phyloP scores from a whole-genome alignment of 371 early-diverging fungal genomes.

The Mortierella sp. region DNA sequence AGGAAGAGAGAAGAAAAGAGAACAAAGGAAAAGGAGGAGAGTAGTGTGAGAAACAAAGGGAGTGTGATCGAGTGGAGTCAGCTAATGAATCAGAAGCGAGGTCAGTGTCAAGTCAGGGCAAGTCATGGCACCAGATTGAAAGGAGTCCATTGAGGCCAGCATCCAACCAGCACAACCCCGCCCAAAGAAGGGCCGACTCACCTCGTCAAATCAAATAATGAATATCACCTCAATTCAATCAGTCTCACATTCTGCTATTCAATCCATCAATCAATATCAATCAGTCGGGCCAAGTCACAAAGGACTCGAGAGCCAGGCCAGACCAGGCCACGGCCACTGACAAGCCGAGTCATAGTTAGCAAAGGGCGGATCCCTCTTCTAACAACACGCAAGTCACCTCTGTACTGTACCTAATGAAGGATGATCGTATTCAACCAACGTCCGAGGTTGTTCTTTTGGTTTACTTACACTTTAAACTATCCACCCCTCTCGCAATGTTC shows the following conservation, averaged over 20 bases:
- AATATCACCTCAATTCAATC: neutral
- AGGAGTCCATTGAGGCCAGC: neutral
- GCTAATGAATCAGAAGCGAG: neutral
- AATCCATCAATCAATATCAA: neutral
- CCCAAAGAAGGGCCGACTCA: neutral
- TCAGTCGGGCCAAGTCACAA: constrained; percentile 6
- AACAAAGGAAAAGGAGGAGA: neutral
- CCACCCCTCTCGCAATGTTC: neutral
- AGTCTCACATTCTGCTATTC: neutral
- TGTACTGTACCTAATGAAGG: too few relatives aligned
- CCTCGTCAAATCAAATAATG: neutral
- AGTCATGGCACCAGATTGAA: neutral
- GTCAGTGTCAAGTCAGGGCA: constrained; percentile 3
- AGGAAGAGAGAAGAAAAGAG: neutral
- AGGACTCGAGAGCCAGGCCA: neutral
- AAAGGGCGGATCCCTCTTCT: neutral
- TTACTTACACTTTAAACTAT: constrained; percentile 3
- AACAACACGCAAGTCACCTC: too few relatives aligned
- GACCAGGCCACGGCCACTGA: neutral
- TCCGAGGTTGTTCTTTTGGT: neutral
- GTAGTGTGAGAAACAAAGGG: neutral
- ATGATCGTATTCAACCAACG: too few relatives aligned
- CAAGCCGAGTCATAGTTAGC: neutral
- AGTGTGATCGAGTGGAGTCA: constrained; percentile 6
- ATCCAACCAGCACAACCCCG: constrained; percentile 9